These are phyloP conservation scores for Debaryomyces udenii DNA, from an alignment of 1,139 yeast species.

Conservation along the genomic window DNA sequence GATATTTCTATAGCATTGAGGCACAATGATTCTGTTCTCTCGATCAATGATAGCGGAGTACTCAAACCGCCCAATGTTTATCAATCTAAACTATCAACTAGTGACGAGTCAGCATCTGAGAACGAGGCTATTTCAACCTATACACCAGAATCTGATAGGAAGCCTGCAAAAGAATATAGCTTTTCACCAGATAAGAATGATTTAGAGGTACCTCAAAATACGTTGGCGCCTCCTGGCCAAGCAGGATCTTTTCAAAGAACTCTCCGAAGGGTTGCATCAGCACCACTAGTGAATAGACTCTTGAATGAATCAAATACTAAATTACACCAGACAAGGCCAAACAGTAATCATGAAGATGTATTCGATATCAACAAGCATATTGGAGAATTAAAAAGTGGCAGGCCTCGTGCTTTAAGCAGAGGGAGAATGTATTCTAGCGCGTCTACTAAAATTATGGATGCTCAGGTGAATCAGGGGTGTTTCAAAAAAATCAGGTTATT, in stretches of 20 bases:
- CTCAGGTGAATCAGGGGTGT: conserved; percentile 81
- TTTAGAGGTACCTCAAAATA: conserved; percentile 4
- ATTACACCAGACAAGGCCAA: conserved; percentile 11
- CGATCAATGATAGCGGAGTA: conserved; percentile 31
- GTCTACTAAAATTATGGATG: conserved; percentile 73
- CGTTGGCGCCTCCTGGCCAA: conserved; percentile 6
- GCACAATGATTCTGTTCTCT: conserved; percentile 47
- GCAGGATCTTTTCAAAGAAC: conserved; percentile 52
- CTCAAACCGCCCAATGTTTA: conserved; percentile 31
- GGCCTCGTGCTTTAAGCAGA: conserved; percentile 56
- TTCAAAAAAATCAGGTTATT: conserved; percentile 86
- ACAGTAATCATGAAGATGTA: conserved; percentile 19
- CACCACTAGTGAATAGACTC: conserved; percentile 60
- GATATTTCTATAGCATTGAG: conserved; percentile 41
- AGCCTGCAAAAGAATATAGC: not conserved
- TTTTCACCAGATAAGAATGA: not conserved
- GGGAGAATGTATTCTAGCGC: conserved; percentile 71
- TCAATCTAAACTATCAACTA: conserved; percentile 13
- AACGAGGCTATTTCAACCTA: conserved; percentile 2
- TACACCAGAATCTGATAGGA: not conserved
- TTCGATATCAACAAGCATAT: conserved; percentile 55
- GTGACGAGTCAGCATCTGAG: conserved; percentile 17
- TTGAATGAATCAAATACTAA: conserved; percentile 28
- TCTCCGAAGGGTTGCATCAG: conserved; percentile 77
- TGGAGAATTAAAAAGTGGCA: conserved; percentile 51